Conservation (phyloP, 176 grass and related monocot genomes). For the Puccinellia tenuiflora region DNA sequence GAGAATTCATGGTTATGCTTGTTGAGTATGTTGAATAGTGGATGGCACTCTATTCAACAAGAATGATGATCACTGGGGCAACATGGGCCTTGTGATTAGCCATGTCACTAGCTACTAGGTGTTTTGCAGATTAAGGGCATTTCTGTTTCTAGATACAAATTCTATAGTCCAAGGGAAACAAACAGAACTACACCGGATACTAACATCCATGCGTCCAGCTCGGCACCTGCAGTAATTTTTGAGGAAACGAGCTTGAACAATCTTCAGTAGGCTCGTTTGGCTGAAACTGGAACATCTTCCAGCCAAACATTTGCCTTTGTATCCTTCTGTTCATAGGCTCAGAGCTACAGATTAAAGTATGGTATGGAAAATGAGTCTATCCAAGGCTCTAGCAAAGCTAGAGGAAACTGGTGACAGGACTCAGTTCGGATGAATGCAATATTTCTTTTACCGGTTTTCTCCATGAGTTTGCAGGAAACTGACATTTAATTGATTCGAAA, state of each 20-base stretch:
- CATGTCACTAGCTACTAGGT: too few species aligned
- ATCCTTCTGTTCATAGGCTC: neutral
- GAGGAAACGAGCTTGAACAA: neutral
- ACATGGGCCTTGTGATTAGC: too few species aligned
- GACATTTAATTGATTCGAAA: neutral
- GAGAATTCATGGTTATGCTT: too few species aligned
- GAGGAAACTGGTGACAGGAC: neutral
- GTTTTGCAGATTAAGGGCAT: too few species aligned
- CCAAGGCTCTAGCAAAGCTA: neutral
- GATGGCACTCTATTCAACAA: too few species aligned
- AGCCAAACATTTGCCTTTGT: neutral
- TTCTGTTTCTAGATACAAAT: neutral
- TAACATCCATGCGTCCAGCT: neutral
- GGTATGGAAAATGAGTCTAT: neutral
- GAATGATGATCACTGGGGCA: too few species aligned
- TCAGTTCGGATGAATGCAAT: neutral
- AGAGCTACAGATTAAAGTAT: neutral
- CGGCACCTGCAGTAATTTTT: neutral
- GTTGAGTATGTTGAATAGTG: too few species aligned
- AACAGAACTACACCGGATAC: neutral
- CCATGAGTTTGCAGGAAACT: neutral
- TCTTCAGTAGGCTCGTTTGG: neutral
- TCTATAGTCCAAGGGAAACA: neutral
- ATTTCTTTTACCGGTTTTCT: neutral
- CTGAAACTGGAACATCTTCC: neutral